Base-by-base conservation (phyloP, 208 protist genomes). In the Leptomonas seymouri region DNA sequence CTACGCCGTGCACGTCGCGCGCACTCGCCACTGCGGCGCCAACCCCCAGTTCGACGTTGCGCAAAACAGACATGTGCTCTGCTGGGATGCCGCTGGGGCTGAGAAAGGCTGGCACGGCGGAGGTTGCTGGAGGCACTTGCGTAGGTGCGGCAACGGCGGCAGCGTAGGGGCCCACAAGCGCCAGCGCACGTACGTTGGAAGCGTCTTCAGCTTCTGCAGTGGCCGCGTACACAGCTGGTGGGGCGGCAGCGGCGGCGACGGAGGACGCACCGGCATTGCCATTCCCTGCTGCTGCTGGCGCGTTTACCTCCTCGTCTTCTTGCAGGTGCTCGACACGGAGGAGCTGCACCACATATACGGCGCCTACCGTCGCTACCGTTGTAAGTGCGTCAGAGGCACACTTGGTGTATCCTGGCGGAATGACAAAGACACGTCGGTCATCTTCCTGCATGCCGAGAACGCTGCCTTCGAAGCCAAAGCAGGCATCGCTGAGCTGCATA, bases 51-150 rank as follows among this genome's bases (percentile, higher is more conserved):
- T 81, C 85, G n/a, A 91, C 66, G 58, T 83, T 87, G 31, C 89
- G 85, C 16, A 93, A 51, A n/a, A 93, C 57, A 18, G 80, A 73
- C 83, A 93, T 91, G 65, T 91, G 85, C 72, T 87, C 82, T 6
- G 74, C 45, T 0, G 85, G 81, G n/a, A 91, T 75, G 14, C 85
- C 89, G 39, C 42, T 36, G 20, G 69, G 34, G 30, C 71, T 77
- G 31, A 77, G 21, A 44, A 71, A 77, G 30, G 63, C 69, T 0
- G 68, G 57, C 23, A 74, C 55, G 56, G 60, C 34, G 34, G 70
- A 55, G 1, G 31, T 21, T 28, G n/a, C 23, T 45, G 21, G 39
- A 5, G 18, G 3, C 18, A 9, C 9, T 9, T 3, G 9, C 31
- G 27, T 9, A 16, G 48, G 25, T 16, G 12, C 20, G 6, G 20